These are phyloP conservation scores for Apiotrichum domesticum DNA, from an alignment of 1,284 basidiomycete species.

Conservation along the genomic window DNA sequence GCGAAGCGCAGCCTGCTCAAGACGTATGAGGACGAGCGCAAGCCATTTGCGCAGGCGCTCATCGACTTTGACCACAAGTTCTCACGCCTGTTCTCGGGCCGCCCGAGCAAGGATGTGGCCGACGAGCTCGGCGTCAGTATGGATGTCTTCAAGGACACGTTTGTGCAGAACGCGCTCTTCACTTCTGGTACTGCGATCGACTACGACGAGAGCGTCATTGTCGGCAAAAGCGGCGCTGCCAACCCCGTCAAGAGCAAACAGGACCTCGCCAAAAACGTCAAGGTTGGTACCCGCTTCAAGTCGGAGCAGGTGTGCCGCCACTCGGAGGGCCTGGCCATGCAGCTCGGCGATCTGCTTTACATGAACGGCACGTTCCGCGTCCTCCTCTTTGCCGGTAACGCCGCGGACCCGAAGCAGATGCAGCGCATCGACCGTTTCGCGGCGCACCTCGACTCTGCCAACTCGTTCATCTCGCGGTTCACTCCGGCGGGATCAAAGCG, in stretches of 20 bases:
- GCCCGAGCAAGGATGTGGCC: slow-evolving; percentile 47
- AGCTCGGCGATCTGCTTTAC: slow-evolving; percentile 64
- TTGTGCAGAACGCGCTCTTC: slow-evolving; percentile 12
- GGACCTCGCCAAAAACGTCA: slow-evolving; percentile 31
- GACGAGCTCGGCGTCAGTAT: slow-evolving; percentile 46
- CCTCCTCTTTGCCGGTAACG: slow-evolving; percentile 60
- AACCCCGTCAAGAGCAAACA: background rate
- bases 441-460: slow-evolving; percentile 46
- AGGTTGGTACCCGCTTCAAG: slow-evolving; percentile 54
- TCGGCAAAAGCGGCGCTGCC: slow-evolving; percentile 5
- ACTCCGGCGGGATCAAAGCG: slow-evolving; percentile 32
- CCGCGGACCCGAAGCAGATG: slow-evolving; percentile 47
- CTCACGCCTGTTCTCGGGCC: slow-evolving; percentile 68
- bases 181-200: slow-evolving; percentile 44
- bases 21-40: slow-evolving; percentile 47
- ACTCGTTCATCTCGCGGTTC: slow-evolving; percentile 31
- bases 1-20: slow-evolving; percentile 60
- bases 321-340: slow-evolving; percentile 57
- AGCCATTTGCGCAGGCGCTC: slow-evolving; percentile 54
- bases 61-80: slow-evolving; percentile 73
- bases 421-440: slow-evolving; percentile 50
- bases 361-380: slow-evolving; percentile 67
- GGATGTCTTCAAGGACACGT: slow-evolving; percentile 27
- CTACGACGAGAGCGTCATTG: slow-evolving; percentile 1
- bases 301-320: slow-evolving; percentile 52